Conservation (phyloP, 345 rosid species). For the Citrus hindsii region DNA sequence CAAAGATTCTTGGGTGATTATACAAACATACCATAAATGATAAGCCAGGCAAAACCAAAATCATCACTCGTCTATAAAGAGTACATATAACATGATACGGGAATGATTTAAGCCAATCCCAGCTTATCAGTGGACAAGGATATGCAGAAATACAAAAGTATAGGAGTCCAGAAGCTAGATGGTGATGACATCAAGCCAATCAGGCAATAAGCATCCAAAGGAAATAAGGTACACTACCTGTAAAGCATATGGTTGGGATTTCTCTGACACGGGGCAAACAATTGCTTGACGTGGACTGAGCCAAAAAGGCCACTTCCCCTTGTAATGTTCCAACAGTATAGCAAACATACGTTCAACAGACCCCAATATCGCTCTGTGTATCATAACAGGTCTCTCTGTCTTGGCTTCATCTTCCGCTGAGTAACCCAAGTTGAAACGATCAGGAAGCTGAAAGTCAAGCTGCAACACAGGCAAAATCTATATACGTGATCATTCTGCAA, state of each 20-base stretch:
- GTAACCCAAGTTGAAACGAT: conserved; percentile 71
- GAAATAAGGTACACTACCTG: conserved; percentile 41
- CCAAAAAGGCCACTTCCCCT: conserved; percentile 99
- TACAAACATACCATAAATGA: neutral
- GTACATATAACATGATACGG: neutral
- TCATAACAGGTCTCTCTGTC: conserved; percentile 81
- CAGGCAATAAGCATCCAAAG: conserved; percentile 6
- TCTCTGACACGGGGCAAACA: conserved; percentile 93
- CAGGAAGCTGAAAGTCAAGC: conserved; percentile 97
- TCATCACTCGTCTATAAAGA: neutral
- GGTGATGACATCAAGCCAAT: neutral
- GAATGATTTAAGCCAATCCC: neutral
- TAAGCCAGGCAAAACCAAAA: neutral
- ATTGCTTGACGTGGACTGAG: conserved; percentile 98
- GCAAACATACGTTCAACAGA: conserved; percentile 98
- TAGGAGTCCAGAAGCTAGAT: neutral
- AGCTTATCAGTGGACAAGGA: no score
- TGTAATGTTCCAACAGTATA: conserved; percentile 86
- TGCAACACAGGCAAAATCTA: conserved; percentile 34
- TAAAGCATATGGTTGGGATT: conserved; percentile 65
- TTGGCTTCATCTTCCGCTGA: conserved; percentile 90
- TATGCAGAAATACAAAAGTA: neutral
- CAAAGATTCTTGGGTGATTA: neutral
- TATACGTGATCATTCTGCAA: conserved; percentile 13
- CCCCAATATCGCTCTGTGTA: conserved; percentile 93